These are phyloP conservation scores for Breynia disticha DNA, from an alignment of 441 rosid genomes.

Conservation along the genomic window DNA sequence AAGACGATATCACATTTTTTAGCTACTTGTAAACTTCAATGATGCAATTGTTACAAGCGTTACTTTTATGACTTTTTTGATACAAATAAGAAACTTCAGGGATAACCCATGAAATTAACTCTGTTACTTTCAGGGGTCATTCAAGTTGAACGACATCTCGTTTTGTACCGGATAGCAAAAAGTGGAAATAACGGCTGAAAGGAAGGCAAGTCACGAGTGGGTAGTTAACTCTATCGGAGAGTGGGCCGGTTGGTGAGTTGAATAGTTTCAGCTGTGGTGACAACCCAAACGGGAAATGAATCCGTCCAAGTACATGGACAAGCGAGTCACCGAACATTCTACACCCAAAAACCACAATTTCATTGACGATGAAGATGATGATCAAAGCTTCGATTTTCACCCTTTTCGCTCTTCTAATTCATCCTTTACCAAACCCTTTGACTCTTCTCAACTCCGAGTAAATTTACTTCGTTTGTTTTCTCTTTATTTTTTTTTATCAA, in stretches of 20 bases:
- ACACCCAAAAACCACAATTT: constrained; percentile 7
- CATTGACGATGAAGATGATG: constrained; percentile 13
- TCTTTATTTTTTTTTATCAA: not conserved
- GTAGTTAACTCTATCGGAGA: too few relatives aligned
- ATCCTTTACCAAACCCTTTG: not conserved
- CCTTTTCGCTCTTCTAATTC: constrained; percentile 4
- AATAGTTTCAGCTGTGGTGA: not conserved
- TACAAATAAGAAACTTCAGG: too few relatives aligned
- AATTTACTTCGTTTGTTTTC: not conserved
- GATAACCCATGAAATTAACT: too few relatives aligned
- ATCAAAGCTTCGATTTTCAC: constrained; percentile 13
- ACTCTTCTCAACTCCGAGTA: constrained; percentile 13
- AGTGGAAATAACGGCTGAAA: not conserved
- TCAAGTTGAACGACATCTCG: not conserved
- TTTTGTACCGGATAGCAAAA: not conserved
- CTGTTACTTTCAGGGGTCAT: too few relatives aligned
- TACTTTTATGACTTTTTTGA: not conserved
- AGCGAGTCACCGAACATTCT: constrained; percentile 19
- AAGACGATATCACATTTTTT: too few relatives aligned
- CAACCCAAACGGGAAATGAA: constrained; percentile 6
- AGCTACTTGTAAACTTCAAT: too few relatives aligned
- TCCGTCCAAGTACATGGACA: constrained; percentile 22
- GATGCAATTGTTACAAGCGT: too few relatives aligned
- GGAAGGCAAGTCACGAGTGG: too few relatives aligned
- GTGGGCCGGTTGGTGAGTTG: too few relatives aligned